Evolutionary conservation across 305 asterid genomes (phyloP), one percentile per base, ranked within the genome.

Genomic region (Fraxinus latifolia): DNA sequence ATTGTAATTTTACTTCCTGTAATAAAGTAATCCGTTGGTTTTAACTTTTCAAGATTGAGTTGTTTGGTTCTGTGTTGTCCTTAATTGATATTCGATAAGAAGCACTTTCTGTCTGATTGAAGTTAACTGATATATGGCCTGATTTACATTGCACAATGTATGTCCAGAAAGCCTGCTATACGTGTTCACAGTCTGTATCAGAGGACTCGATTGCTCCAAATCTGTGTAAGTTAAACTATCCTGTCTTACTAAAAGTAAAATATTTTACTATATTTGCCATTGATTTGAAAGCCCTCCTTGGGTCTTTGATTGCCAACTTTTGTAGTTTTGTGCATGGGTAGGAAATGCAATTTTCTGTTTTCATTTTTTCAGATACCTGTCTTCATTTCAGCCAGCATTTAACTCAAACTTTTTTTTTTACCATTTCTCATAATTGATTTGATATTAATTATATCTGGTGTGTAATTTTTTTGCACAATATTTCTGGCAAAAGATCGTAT

Each of bases 121-220:
- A 42, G 19, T 34, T 37, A 32, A 42, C 60, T 27, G 73, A 73
- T 71, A 53, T 77, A 85, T 36, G 79, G 67, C 62, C 42, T 75
- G 19, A 53, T 81, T 79, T 75, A 85, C 80, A 34, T 50, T 81
- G 47, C 75, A 70, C 77, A 71, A 42, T 89, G 83, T 80, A 84
- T 86, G 89, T 89, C 84, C 97, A 96, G 99, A 96, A 96, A 91
- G 89, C 88, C 83, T 96, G 98, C 91, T 89, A 68, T 81, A 90
- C 93, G 5, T 96, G 99, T 90, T 93, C 97, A 5, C 96, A 91
- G 53, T 87, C 88, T 2, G 92, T 92, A 81, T 82, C 90, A 7
- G 98, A 92, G 83, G 92, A 89, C 70, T 88, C 92, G 0, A 82
- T 93, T 82, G 89, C 92, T 27, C 97, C 99, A 83, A 94, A 96